Evolutionary conservation across 148 eudicot species (phyloP).

Genomic region (Silene conica): DNA sequence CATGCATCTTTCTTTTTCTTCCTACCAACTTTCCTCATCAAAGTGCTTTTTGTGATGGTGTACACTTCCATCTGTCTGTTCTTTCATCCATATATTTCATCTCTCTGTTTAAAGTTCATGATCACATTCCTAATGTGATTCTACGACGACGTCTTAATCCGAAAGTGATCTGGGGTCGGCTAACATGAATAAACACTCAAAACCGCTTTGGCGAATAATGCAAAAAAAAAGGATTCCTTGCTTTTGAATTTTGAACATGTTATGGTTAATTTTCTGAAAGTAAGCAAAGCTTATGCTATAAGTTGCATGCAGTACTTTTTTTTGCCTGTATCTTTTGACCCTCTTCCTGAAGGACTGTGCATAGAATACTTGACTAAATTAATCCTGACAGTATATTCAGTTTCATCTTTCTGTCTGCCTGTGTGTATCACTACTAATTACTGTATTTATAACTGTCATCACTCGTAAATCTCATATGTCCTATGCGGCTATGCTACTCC

Average conservation of each 20-base stretch:
- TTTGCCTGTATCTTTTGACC: not conserved
- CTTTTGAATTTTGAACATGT: not conserved
- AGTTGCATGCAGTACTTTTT: not conserved
- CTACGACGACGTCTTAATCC: not conserved
- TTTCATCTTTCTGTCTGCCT: too few species aligned
- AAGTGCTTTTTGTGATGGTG: constrained; percentile 22
- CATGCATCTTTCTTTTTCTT: constrained; percentile 26
- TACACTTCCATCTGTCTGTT: constrained; percentile 30
- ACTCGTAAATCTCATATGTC: too few species aligned
- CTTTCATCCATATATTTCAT: constrained; percentile 15
- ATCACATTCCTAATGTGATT: constrained; percentile 28
- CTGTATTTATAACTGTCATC: too few species aligned
- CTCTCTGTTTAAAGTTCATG: constrained; percentile 9
- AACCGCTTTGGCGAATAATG: too few species aligned
- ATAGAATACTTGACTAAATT: not conserved
- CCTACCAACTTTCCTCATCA: constrained; percentile 30
- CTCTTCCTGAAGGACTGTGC: not conserved
- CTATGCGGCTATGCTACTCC: not conserved
- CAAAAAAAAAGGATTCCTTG: not conserved
- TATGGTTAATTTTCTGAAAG: not conserved
- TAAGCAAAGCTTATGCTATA: not conserved
- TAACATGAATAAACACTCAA: too few species aligned
- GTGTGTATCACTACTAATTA: too few species aligned
- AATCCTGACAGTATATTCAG: not conserved
- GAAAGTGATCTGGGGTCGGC: too few species aligned